Conservation (phyloP, 306 rosid genomes). For the Vachellia pachyceras region DNA sequence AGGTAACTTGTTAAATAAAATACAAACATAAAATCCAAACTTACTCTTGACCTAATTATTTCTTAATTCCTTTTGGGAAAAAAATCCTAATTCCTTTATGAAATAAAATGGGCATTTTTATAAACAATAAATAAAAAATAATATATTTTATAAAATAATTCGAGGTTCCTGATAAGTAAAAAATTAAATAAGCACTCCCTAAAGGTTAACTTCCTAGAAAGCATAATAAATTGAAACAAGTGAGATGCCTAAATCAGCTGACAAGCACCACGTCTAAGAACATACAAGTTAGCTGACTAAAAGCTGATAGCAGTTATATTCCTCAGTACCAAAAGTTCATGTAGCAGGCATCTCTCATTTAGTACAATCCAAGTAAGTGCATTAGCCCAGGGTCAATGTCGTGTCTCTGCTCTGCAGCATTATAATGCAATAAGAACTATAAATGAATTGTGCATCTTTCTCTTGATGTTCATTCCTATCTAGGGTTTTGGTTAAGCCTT, state of each 20-base stretch:
- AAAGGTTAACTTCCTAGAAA: background rate
- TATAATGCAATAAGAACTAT: background rate
- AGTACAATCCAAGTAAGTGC: background rate
- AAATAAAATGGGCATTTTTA: background rate
- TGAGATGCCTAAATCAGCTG: background rate
- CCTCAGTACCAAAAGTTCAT: background rate
- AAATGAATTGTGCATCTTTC: background rate
- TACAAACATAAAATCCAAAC: background rate
- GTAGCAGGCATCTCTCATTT: background rate
- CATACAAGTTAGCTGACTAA: background rate
- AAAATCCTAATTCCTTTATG: background rate
- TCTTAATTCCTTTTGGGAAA: background rate
- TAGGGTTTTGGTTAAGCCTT: slow-evolving; percentile 46
- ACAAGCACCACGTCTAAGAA: background rate
- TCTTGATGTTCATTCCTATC: slow-evolving; percentile 34
- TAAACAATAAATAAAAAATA: background rate
- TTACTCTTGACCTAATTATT: background rate
- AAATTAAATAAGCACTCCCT: background rate
- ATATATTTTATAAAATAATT: background rate
- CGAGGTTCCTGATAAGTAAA: background rate
- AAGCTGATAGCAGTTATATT: background rate
- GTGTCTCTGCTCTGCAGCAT: slow-evolving; percentile 23
- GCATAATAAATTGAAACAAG: background rate
- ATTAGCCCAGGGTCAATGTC: background rate
- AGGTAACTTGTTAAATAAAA: no score